phyloP scores from a whole-genome alignment of 371 early-diverging fungal genomes.

The Mucor lusitanicus region DNA sequence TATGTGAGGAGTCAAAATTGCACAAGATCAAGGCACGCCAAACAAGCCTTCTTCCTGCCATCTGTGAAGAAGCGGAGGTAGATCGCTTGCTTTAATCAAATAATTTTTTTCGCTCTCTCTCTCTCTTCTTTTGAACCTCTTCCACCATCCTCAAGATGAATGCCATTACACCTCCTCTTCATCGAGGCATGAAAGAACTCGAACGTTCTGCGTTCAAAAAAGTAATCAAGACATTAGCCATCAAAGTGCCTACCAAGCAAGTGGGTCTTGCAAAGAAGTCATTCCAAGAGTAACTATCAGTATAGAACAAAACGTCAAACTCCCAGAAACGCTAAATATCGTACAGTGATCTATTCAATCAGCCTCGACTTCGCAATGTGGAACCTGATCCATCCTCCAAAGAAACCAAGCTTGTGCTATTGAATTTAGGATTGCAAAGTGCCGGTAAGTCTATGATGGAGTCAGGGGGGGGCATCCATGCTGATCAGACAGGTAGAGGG shows the following conservation, averaged over 20 bases:
- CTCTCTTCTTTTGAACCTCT: neutral
- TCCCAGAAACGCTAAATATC: neutral
- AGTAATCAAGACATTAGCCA: slow-evolving; percentile 53
- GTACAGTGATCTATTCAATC: slow-evolving; percentile 65
- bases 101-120: neutral
- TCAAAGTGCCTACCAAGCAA: slow-evolving; percentile 68
- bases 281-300: slow-evolving; percentile 41
- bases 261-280: slow-evolving; percentile 58
- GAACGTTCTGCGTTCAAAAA: slow-evolving; percentile 65
- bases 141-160: neutral
- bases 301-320: too few relatives aligned
- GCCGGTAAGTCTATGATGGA: slow-evolving; percentile 2
- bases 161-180: slow-evolving; percentile 36
- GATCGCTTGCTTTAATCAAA: neutral
- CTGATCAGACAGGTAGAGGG: slow-evolving; percentile 20
- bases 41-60: neutral
- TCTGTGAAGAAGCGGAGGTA: neutral
- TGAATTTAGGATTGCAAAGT: slow-evolving; percentile 38
- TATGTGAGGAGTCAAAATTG: neutral
- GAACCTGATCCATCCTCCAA: slow-evolving; percentile 57
- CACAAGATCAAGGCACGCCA: neutral
- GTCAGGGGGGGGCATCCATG: neutral
- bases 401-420: slow-evolving; percentile 63
- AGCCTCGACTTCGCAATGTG: slow-evolving; percentile 74
- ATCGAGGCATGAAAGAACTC: slow-evolving; percentile 58